These are phyloP conservation scores for Euphorbia celastroides DNA, from an alignment of 441 rosid species.

Conservation along the genomic window DNA sequence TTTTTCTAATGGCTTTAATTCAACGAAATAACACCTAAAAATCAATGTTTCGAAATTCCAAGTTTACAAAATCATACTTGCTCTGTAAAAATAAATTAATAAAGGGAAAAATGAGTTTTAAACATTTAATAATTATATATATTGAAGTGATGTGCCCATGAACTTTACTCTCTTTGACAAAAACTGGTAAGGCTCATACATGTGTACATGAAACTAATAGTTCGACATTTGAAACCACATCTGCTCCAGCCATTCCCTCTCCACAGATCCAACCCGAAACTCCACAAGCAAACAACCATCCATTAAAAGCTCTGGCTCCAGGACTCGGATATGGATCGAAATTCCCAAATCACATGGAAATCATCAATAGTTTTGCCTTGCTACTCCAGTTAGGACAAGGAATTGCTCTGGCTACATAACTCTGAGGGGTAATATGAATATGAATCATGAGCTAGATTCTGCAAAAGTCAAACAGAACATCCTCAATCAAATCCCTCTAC, in stretches of 20 bases:
- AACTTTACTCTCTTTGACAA: background rate
- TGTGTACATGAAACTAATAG: background rate
- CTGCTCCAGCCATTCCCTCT: background rate
- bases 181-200: background rate
- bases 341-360: background rate
- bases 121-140: too few relatives aligned
- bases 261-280: background rate
- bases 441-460: slow-evolving; percentile 86
- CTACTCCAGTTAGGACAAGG: background rate
- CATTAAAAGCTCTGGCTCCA: background rate
- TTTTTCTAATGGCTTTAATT: too few relatives aligned
- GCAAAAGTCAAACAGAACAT: slow-evolving; percentile 24
- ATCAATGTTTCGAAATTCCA: too few relatives aligned
- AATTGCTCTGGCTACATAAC: background rate
- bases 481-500: background rate
- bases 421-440: slow-evolving; percentile 32
- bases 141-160: background rate
- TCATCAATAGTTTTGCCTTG: background rate
- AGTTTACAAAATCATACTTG: too few relatives aligned
- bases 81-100: too few relatives aligned
- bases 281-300: background rate
- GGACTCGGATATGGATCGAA: background rate
- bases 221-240: background rate
- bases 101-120: too few relatives aligned
- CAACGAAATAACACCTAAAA: too few relatives aligned